These are phyloP conservation scores for Fusarium sp. DNA, from an alignment of 2,329 filamentous ascomycete genomes.

Conservation along the genomic window DNA sequence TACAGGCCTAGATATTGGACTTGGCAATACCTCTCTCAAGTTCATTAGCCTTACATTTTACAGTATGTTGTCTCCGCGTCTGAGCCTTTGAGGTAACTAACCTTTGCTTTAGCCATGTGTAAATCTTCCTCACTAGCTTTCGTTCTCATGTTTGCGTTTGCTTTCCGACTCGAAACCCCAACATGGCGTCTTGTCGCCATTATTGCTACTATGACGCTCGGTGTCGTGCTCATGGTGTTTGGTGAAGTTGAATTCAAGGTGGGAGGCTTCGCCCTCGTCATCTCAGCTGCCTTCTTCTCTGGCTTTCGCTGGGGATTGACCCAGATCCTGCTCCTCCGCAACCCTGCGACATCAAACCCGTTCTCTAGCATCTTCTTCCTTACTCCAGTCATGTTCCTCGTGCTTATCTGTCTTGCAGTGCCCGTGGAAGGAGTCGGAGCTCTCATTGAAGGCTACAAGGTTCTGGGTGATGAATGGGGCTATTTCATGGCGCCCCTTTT, in stretches of 20 bases:
- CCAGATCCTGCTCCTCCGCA: conserved; percentile 91
- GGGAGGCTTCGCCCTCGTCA: conserved; percentile 89
- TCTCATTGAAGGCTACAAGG: conserved; percentile 70
- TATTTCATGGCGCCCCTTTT: conserved; percentile 71
- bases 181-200: conserved; percentile 87
- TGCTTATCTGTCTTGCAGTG: conserved; percentile 80
- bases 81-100: background rate
- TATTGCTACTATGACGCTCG: conserved; percentile 89
- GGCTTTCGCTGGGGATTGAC: conserved; percentile 99
- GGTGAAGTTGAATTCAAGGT: conserved; percentile 91
- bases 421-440: conserved; percentile 81
- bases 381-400: conserved; percentile 94
- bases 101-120: conserved; percentile 76
- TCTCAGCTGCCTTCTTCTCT: conserved; percentile 91
- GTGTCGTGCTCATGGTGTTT: conserved; percentile 98
- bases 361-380: conserved; percentile 98
- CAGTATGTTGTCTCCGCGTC: conserved; percentile 60
- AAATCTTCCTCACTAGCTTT: conserved; percentile 97
- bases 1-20: conserved; percentile 92
- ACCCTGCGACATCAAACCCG: conserved; percentile 93
- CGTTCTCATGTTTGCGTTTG: conserved; percentile 91
- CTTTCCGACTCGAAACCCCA: conserved; percentile 88
- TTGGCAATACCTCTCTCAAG: conserved; percentile 94
- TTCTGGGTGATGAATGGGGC: conserved; percentile 74
- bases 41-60: conserved; percentile 98